Conservation (phyloP, 2,329 filamentous ascomycete genomes). For the Colletotrichum liaoningense region DNA sequence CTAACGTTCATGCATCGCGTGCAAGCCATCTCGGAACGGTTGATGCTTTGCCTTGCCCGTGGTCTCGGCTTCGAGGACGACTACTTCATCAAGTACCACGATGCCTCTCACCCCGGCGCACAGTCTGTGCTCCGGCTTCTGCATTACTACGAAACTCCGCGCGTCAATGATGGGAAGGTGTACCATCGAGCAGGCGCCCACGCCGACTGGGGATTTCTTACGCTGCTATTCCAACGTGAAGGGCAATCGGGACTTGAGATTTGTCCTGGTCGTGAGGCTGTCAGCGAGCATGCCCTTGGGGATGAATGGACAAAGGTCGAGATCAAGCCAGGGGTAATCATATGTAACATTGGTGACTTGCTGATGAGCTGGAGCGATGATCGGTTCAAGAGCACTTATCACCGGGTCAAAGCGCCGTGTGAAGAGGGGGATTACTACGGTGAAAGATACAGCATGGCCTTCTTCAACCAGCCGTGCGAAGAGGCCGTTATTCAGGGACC, state of each 20-base stretch:
- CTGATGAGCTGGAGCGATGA: conserved; percentile 77
- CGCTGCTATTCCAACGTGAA: conserved; percentile 70
- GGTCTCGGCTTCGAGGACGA: conserved; percentile 66
- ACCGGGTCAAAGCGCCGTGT: conserved; percentile 71
- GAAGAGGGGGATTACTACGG: conserved; percentile 68
- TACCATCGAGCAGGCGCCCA: conserved; percentile 72
- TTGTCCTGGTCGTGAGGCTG: conserved; percentile 71
- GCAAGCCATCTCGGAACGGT: conserved; percentile 63
- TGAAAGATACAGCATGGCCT: conserved; percentile 73
- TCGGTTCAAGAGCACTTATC: conserved; percentile 74
- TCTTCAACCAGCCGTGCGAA: conserved; percentile 72
- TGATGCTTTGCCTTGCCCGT: conserved; percentile 70
- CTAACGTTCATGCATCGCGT: conserved; percentile 65
- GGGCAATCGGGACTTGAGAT: conserved; percentile 73
- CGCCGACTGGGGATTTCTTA: conserved; percentile 72
- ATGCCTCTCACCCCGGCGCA: conserved; percentile 58
- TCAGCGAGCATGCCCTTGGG: conserved; percentile 68
- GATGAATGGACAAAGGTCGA: conserved; percentile 74
- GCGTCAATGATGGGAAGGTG: conserved; percentile 49
- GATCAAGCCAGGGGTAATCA: conserved; percentile 62
- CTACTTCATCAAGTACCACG: conserved; percentile 67
- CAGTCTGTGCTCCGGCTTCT: conserved; percentile 68
- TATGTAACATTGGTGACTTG: conserved; percentile 75
- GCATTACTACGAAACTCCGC: conserved; percentile 63
- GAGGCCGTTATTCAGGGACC: conserved; percentile 71